These are phyloP conservation scores for Balakata baccata DNA, from an alignment of 345 rosid species.

Conservation along the genomic window DNA sequence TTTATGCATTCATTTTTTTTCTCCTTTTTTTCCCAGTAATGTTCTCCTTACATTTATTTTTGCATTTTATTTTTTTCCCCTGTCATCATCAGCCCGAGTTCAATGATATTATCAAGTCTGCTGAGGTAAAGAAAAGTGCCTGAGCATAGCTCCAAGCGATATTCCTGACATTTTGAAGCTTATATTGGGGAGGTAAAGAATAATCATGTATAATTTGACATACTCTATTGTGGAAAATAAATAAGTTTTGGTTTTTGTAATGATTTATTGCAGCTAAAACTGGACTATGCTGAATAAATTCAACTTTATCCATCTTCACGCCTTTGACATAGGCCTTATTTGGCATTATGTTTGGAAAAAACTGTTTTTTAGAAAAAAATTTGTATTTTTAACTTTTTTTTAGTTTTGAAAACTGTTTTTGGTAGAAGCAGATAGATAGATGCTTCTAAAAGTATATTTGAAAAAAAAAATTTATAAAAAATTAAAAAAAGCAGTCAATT, in stretches of 20 bases:
- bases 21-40: neutral
- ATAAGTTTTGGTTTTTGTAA: conserved; percentile 20
- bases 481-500: too few relatives aligned
- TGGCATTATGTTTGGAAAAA: too few relatives aligned
- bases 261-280: neutral
- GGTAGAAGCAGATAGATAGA: too few relatives aligned
- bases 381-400: too few relatives aligned
- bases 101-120: conserved; percentile 56
- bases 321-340: neutral
- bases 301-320: conserved; percentile 2
- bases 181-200: conserved; percentile 2
- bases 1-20: neutral
- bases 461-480: too few relatives aligned
- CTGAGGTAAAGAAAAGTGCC: conserved; percentile 46
- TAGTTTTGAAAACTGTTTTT: too few relatives aligned
- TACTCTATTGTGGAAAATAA: conserved; percentile 18
- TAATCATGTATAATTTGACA: conserved; percentile 6
- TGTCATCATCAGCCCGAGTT: conserved; percentile 45
- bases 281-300: conserved; percentile 11
- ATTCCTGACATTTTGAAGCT: neutral
- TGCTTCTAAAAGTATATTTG: too few relatives aligned
- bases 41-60: neutral
- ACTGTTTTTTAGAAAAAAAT: too few relatives aligned
- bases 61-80: neutral
- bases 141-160: conserved; percentile 10